Base-by-base conservation (phyloP, 2,329 filamentous ascomycete species). In the Penicillium sp. region DNA sequence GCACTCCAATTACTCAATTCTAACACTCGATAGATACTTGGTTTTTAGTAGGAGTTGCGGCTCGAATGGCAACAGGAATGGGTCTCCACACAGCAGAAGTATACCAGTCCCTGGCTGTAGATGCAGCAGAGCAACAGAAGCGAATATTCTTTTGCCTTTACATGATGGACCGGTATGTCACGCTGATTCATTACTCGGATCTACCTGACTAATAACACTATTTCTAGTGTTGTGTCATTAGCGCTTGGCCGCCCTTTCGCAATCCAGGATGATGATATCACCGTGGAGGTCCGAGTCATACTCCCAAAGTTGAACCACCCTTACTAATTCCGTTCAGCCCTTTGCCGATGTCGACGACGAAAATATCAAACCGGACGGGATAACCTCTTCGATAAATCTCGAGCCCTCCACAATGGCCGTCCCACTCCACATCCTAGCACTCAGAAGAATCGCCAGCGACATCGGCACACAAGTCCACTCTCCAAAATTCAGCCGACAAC, bases 131-230 rank as follows among this genome's bases (percentile, higher is more conserved):
- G 50, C 67, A 72, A 37, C 70, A 75, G 7, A 80, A 79, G 48
- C 70, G 78, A 2, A 59, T 80, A 1, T 80, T 80, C 62, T 80
- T 77, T 43, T 79, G 75, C 1, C 67, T 81, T 5, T 81, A 80
- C 48, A 80, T 80, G 78, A 80, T 80, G 78, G 78, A 81, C 64
- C 74, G 64, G 65, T 68, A 60, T 5, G 62, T 44, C 11, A 3
- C 1, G 39, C 39, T 50, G 19, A 14, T 7, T 8, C n/a, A 27
- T 7, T 3, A 19, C 44, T 24, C 13, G 10, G 8, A 19, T 8
- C 13, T 6, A 11, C 10, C 11, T 22, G 7, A 29, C 29, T 26
- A 26, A 14, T 29, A 4, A 27, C 27, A 16, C 11, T 24, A 27
- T 49, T 45, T n/a, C 9, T 22, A 76, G 77, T 1, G 71, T 80